phyloP scores from a whole-genome alignment of 345 rosid genomes.

The Durio zibethinus region DNA sequence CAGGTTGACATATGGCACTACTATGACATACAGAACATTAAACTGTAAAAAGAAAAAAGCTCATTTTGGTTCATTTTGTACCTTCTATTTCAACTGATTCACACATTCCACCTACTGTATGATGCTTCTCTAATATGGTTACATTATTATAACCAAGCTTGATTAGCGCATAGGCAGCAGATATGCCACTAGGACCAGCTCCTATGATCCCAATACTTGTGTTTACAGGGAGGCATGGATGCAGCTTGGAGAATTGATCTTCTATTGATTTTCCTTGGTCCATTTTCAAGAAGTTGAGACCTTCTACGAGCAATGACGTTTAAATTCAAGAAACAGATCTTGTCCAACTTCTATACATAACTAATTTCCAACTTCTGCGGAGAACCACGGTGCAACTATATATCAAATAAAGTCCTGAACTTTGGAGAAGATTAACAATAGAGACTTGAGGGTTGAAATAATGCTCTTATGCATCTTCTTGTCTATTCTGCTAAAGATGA shows the following conservation, averaged over 20 bases:
- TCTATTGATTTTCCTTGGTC: slow-evolving; percentile 39
- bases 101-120: slow-evolving; percentile 64
- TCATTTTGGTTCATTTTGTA: slow-evolving; percentile 12
- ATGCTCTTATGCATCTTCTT: neutral
- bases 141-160: slow-evolving; percentile 58
- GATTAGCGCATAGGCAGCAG: slow-evolving; percentile 62
- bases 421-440: neutral
- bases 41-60: neutral
- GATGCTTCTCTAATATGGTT: slow-evolving; percentile 57
- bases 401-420: neutral
- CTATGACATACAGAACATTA: neutral
- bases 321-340: neutral
- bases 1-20: neutral
- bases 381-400: neutral
- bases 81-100: slow-evolving; percentile 70
- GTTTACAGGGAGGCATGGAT: slow-evolving; percentile 50
- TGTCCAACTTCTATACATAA: neutral
- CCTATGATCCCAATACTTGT: slow-evolving; percentile 59
- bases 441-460: neutral
- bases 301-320: slow-evolving; percentile 11
- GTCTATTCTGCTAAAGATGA: neutral
- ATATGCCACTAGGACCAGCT: slow-evolving; percentile 64
- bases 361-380: neutral
- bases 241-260: slow-evolving; percentile 55
- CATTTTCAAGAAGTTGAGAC: slow-evolving; percentile 30